Conservation (phyloP, 106 monocot species). For the Iris macrosiphon region DNA sequence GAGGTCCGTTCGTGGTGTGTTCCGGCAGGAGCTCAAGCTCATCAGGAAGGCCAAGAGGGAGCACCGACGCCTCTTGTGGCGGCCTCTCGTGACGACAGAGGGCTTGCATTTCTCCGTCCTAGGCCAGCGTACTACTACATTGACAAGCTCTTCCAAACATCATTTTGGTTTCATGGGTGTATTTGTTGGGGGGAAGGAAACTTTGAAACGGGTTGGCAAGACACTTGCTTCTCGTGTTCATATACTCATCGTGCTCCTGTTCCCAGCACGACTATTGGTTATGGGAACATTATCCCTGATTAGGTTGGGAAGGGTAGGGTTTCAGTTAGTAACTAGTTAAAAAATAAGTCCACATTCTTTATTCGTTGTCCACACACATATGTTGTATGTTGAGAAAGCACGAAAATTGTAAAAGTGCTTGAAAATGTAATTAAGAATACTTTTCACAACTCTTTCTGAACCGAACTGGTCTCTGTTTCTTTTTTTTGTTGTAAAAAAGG, state of each 20-base stretch:
- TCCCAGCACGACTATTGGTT: slow-evolving; percentile 33
- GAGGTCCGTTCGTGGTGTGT: slow-evolving; percentile 23
- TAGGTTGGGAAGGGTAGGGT: too few relatives aligned
- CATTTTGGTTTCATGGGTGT: slow-evolving; percentile 31
- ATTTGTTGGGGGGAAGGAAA: slow-evolving; percentile 31
- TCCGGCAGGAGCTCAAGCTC: slow-evolving; percentile 28
- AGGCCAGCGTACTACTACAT: background rate
- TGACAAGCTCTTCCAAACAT: background rate
- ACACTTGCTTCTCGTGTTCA: slow-evolving; percentile 33
- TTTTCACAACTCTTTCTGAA: too few relatives aligned
- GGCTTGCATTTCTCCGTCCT: background rate
- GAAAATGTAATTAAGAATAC: too few relatives aligned
- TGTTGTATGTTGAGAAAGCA: too few relatives aligned
- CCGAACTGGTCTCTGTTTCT: too few relatives aligned
- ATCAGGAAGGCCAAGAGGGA: slow-evolving; percentile 26
- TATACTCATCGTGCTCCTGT: slow-evolving; percentile 25
- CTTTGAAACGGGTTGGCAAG: slow-evolving; percentile 25
- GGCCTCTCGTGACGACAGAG: slow-evolving; percentile 22
- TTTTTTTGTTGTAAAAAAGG: too few relatives aligned
- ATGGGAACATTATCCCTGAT: slow-evolving; percentile 30
- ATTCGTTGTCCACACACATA: too few relatives aligned
- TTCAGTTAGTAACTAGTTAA: too few relatives aligned
- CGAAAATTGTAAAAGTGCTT: too few relatives aligned
- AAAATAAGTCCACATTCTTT: too few relatives aligned
- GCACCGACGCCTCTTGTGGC: slow-evolving; percentile 14